Evolutionary conservation across 176 grass and related monocot species (phyloP).

Genomic region (Triticum dicoccoides): DNA sequence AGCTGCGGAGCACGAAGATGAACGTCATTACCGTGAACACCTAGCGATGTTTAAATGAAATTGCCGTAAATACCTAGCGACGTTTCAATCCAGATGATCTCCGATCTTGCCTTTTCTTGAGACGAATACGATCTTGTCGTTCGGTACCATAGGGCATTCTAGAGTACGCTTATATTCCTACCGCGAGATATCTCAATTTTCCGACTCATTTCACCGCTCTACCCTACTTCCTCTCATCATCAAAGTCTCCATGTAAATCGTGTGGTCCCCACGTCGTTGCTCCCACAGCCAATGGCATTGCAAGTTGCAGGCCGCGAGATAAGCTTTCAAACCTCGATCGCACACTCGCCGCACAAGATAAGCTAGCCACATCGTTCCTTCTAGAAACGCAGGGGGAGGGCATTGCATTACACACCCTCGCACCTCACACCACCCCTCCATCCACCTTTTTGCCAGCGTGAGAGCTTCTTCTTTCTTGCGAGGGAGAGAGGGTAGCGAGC

Average conservation of each 20-base stretch:
- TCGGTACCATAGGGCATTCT: neutral
- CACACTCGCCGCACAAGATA: slow-evolving; percentile 34
- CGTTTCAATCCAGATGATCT: neutral
- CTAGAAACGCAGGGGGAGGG: neutral
- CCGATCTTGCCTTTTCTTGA: neutral
- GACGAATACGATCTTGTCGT: neutral
- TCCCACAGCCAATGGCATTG: slow-evolving; percentile 32
- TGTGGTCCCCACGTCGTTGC: neutral
- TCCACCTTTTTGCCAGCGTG: neutral
- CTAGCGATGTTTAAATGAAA: neutral
- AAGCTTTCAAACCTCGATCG: slow-evolving; percentile 40
- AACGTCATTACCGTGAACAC: neutral
- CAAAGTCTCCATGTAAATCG: neutral
- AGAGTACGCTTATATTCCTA: neutral
- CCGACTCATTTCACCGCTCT: neutral
- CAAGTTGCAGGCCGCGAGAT: slow-evolving; percentile 23
- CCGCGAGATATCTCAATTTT: neutral
- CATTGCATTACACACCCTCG: neutral
- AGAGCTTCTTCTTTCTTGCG: neutral
- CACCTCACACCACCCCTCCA: neutral
- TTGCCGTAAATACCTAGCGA: neutral
- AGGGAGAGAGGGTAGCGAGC: neutral
- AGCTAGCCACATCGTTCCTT: slow-evolving; percentile 28
- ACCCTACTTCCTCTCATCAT: too few species aligned
- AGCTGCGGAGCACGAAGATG: neutral